Evolutionary conservation across 305 asterid genomes (phyloP).

Genomic region (Fraxinus nigra): DNA sequence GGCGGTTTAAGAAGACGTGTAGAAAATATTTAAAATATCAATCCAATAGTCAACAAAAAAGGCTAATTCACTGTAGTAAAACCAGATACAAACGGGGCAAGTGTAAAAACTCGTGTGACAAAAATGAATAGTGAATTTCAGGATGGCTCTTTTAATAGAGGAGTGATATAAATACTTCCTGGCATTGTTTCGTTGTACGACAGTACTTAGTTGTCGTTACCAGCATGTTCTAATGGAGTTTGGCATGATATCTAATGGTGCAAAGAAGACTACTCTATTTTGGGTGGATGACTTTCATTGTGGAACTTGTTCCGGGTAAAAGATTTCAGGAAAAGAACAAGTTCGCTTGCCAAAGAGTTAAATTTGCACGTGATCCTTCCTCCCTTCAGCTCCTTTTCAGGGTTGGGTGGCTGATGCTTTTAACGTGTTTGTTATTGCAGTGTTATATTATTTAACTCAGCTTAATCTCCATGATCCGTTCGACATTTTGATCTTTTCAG

Average conservation of each 20-base stretch:
- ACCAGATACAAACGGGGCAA: too few species aligned
- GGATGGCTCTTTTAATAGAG: too few species aligned
- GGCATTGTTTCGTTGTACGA: not conserved
- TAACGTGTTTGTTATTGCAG: not conserved
- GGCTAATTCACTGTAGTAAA: too few species aligned
- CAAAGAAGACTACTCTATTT: not conserved
- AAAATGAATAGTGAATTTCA: too few species aligned
- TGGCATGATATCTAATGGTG: not conserved
- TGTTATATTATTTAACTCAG: not conserved
- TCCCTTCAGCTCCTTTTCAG: not conserved
- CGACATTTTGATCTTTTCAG: not conserved
- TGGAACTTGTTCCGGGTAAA: not conserved
- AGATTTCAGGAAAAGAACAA: not conserved
- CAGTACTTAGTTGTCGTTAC: not conserved
- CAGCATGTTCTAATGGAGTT: not conserved
- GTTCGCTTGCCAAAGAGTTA: not conserved
- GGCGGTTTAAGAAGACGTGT: too few species aligned
- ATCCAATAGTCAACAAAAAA: too few species aligned
- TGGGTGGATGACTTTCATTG: not conserved
- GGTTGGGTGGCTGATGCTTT: not conserved
- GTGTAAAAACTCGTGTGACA: too few species aligned
- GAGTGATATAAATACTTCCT: not conserved
- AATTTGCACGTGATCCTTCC: not conserved
- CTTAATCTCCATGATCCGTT: not conserved
- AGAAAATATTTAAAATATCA: too few species aligned